Evolutionary conservation across 805 yeast species (phyloP).

Genomic region (Dipodascopsis uninucleata): DNA sequence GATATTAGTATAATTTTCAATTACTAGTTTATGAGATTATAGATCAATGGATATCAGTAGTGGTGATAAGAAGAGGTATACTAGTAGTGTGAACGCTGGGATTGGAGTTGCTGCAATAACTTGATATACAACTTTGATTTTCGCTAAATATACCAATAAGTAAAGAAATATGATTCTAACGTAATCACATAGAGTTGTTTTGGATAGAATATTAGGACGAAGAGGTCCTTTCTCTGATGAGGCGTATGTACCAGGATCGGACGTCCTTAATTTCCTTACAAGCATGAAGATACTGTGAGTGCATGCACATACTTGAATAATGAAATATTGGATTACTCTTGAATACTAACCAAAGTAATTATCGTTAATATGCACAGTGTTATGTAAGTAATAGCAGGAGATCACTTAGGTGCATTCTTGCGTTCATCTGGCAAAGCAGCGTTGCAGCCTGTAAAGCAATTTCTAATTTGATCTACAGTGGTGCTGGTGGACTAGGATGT

Average conservation of each 20-base stretch:
- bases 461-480: slow-evolving; percentile 39
- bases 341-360: background rate
- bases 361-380: slow-evolving; percentile 2
- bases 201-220: slow-evolving; percentile 28
- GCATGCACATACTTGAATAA: background rate
- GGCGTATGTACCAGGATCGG: slow-evolving; percentile 38
- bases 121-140: too few species aligned
- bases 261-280: slow-evolving; percentile 31
- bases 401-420: too few species aligned
- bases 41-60: too few species aligned
- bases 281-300: slow-evolving; percentile 38
- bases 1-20: too few species aligned
- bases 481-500: slow-evolving; percentile 85
- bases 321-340: background rate
- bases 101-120: too few species aligned
- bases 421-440: too few species aligned
- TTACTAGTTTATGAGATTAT: too few species aligned
- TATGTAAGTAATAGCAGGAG: slow-evolving; percentile 3
- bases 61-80: too few species aligned
- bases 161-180: too few species aligned
- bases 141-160: too few species aligned
- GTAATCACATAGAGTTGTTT: slow-evolving; percentile 17
- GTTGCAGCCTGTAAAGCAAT: too few species aligned
- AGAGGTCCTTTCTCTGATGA: slow-evolving; percentile 40
- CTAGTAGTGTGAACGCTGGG: too few species aligned